Evolutionary conservation across 768 basidiomycete genomes (phyloP), one percentile per base, ranked within the genome.

Genomic region (Russula virescens): DNA sequence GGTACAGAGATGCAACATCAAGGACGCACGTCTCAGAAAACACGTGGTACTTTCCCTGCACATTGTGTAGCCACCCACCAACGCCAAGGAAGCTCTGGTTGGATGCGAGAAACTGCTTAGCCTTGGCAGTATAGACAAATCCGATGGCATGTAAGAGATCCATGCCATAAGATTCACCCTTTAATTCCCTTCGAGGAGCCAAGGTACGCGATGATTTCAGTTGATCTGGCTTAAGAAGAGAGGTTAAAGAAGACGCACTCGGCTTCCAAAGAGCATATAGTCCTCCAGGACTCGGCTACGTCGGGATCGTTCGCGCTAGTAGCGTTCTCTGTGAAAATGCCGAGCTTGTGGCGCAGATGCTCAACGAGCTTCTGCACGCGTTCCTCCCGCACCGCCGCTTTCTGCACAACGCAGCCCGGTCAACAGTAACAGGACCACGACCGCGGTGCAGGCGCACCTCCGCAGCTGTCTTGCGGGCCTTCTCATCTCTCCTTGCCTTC

Each of bases 31-130:
- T 94, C 77, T 94, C 92, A 71, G 91, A 93, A 74, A 96, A 90
- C 19, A 94, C 88, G 70, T 95, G 92, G 54, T 93, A 94, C 75
- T 92, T 94, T 14, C 89, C 90, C 72, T 92, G 90, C 3, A 94
- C 90, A 59, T 91, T 91, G 73, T 95, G 93, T 61, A 95, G 72
- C 93, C 93, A 96, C 8, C 94, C 93, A 14, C 93, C 93, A 18
- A 96, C 87, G 28, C 93, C 93, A 53, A 93, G 77, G 13, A 83
- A 76, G 0, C 85, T 78, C 79, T 84, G 66, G 75, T 83, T 78
- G 19, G 89, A 85, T 0, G 92, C 93, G 0, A 91, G 80, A 69
- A 86, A 86, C 42, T 94, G 91, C 70, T 90, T 93, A 7, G 88
- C 84, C 72, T 93, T 95, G 28, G 88, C 81, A 21, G 76, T 74